phyloP scores from a whole-genome alignment of 2,329 filamentous ascomycete species.

The Colletotrichum sp. region DNA sequence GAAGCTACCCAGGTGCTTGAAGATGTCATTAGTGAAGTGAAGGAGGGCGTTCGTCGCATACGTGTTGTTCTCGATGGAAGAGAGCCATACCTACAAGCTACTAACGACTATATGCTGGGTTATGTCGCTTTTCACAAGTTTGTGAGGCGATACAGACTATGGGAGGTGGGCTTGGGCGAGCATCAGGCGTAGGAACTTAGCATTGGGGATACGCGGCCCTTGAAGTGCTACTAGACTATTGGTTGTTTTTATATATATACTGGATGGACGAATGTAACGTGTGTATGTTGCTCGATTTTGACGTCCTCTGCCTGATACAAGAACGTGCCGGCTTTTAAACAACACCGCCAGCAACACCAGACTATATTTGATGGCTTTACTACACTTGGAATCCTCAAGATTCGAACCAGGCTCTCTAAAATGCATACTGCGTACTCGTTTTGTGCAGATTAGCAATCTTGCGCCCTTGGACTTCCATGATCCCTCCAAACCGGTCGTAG shows the following conservation, averaged over 20 bases:
- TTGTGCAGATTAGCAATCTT: too few relatives aligned
- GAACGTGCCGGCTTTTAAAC: too few relatives aligned
- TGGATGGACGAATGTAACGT: rapidly evolving
- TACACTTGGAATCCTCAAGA: too few relatives aligned
- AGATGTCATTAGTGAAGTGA: not conserved
- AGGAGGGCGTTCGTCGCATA: not conserved
- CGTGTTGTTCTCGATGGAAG: not conserved
- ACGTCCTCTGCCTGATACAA: too few relatives aligned
- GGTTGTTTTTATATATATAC: too few relatives aligned
- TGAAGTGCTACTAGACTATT: not conserved
- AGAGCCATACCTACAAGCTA: not conserved
- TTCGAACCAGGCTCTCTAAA: too few relatives aligned
- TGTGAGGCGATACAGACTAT: not conserved
- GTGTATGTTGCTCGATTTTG: too few relatives aligned
- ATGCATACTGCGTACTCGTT: too few relatives aligned
- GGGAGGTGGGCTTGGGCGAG: not conserved
- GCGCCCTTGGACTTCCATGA: too few relatives aligned
- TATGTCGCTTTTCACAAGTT: not conserved
- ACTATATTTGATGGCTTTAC: too few relatives aligned
- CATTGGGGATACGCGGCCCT: not conserved
- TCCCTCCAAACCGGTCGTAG: too few relatives aligned
- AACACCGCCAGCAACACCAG: too few relatives aligned
- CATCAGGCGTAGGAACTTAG: rapidly evolving
- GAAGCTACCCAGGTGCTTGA: not conserved
- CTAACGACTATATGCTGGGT: not conserved